Evolutionary conservation across 148 eudicot genomes (phyloP).

Genomic region (Amaranthus hypochondriacus): DNA sequence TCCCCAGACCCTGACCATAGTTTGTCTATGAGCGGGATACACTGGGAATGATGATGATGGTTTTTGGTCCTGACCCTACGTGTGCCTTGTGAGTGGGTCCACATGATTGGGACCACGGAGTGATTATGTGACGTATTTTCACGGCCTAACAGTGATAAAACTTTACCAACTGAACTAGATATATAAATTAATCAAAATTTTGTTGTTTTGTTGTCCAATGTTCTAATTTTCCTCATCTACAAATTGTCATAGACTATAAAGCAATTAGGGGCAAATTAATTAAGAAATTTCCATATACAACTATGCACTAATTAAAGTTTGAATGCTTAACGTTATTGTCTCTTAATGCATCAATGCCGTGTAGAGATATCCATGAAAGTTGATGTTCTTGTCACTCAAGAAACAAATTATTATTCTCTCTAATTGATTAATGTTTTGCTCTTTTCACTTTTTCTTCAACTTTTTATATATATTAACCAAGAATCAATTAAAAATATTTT

Average conservation of each 20-base stretch:
- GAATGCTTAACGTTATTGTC: conserved; percentile 39
- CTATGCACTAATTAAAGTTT: conserved; percentile 16
- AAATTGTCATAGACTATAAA: conserved; percentile 8
- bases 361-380: conserved; percentile 15
- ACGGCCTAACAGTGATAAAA: no score
- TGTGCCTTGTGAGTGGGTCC: no score
- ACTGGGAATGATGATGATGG: no score
- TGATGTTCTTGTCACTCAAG: conserved; percentile 17
- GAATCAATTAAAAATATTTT: no score
- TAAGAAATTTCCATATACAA: conserved; percentile 6
- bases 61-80: no score
- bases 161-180: no score
- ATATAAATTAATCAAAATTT: not conserved
- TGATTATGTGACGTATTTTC: no score
- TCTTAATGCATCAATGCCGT: conserved; percentile 27
- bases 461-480: no score
- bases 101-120: no score
- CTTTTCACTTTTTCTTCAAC: not conserved
- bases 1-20: no score
- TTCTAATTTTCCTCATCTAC: not conserved
- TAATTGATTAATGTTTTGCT: not conserved
- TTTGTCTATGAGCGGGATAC: no score
- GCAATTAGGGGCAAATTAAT: conserved; percentile 22
- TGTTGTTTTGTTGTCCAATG: not conserved
- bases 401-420: conserved; percentile 7